Conservation (phyloP, 768 basidiomycete genomes). For the Boletellus sp. region DNA sequence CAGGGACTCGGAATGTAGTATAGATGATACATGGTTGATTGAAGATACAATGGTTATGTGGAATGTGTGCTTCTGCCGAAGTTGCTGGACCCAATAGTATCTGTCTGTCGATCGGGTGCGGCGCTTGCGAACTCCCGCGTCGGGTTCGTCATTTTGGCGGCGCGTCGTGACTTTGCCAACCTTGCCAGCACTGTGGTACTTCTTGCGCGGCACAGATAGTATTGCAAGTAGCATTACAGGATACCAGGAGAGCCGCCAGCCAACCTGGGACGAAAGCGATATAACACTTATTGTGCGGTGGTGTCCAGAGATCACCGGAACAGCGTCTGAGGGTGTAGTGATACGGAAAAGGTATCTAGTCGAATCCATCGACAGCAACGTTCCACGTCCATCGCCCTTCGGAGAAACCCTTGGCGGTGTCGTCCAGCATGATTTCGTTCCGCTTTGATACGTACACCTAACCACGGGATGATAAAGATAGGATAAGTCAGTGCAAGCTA, state of each 20-base stretch:
- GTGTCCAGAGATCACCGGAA: constrained; percentile 1
- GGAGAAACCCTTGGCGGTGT: constrained; percentile 85
- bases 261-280: background rate
- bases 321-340: background rate
- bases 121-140: no score
- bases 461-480: background rate
- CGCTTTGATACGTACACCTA: constrained; percentile 95
- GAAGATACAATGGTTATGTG: background rate
- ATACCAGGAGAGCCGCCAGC: constrained; percentile 3
- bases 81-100: no score
- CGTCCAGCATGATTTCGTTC: constrained; percentile 91
- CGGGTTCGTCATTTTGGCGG: no score
- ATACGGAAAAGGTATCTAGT: constrained; percentile 29
- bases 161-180: no score
- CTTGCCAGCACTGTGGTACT: no score
- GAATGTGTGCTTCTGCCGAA: background rate
- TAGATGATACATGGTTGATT: background rate
- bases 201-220: constrained; percentile 1
- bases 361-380: constrained; percentile 64
- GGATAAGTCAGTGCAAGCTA: background rate
- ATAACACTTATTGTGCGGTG: background rate
- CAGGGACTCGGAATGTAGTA: background rate
- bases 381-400: constrained; percentile 90
- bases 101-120: no score
- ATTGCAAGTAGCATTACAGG: constrained; percentile 12